Evolutionary conservation across 495 filamentous ascomycete genomes (phyloP), one percentile per base, ranked within the genome.

Genomic region (Chaetomidium leptoderma): DNA sequence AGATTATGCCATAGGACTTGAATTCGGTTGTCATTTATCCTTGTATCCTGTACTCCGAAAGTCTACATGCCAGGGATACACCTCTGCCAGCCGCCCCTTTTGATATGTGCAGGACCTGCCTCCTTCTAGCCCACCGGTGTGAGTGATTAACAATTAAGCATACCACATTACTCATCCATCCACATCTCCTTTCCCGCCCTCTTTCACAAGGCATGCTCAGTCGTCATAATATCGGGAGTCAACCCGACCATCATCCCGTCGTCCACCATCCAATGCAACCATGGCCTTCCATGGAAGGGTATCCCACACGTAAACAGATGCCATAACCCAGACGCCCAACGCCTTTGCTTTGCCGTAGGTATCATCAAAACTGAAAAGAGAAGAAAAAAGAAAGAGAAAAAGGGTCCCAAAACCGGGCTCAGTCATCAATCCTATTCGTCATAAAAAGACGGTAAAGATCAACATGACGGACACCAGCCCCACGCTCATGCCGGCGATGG

Each of bases 401-500:
- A 37, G 43, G n/a, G n/a, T n/a, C n/a, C n/a, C n/a, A n/a, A n/a
- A n/a, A n/a, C n/a, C n/a, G n/a, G n/a, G n/a, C n/a, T n/a, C n/a
- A 6, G 24, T 11, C 11, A 35, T 10, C 16, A 36, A 32, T 21
- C 9, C 10, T 24, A 14, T 19, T 6, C 8, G 29, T 40, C 26
- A 59, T 24, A 35, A 45, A 30, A 59, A 48, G 32, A 23, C 11
- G 8, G 42, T 29, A 33, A 58, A 58, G 3, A 57, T 27, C 26
- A 83, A 63, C 80, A 81, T 79, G 9, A 83, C 79, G 33, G 69
- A 73, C 1, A 79, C 74, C 19, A 83, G 62, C 2, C 76, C 78
- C 1, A 72, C 69, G 35, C 76, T 71, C 80, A 83, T 83, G 33
- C 78, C 78, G 7, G 76, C 72, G 56, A 83, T 72, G 62, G 81